A percentile compares a stretch with the other conserved stretches of the same genome.
These are phyloP conservation scores for Collariella sp. DNA, from an alignment of 495 filamentous ascomycete genomes.

Conservation along the genomic window DNA sequence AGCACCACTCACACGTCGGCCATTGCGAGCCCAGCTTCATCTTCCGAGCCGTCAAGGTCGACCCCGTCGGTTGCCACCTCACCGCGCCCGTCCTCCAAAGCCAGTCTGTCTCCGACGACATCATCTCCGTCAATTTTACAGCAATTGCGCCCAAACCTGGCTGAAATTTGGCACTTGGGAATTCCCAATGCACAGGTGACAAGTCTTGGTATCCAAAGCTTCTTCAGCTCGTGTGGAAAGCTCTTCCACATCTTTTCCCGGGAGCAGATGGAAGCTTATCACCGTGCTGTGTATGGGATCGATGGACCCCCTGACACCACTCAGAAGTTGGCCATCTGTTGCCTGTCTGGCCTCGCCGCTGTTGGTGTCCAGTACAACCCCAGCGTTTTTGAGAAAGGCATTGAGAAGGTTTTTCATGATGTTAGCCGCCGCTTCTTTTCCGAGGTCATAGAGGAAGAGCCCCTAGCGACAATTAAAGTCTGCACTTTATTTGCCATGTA, in stretches of 20 bases:
- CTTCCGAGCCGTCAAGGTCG: not conserved
- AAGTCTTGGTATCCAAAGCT: conserved; percentile 20
- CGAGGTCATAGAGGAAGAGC: conserved; percentile 18
- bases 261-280: conserved; percentile 13
- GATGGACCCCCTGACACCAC: conserved; percentile 7
- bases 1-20: not conserved
- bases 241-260: conserved; percentile 27
- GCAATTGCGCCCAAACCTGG: not conserved
- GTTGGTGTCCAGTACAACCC: conserved; percentile 25
- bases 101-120: no score
- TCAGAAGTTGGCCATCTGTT: conserved; percentile 17
- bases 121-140: not conserved
- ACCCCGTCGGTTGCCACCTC: no score
- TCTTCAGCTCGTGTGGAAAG: conserved; percentile 25
- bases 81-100: no score
- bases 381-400: conserved; percentile 9
- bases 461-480: conserved; percentile 26
- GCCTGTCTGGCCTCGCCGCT: conserved; percentile 18
- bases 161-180: conserved; percentile 9
- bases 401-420: conserved; percentile 17
- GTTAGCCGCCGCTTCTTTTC: conserved; percentile 17
- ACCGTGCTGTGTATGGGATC: conserved; percentile 11
- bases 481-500: conserved; percentile 26
- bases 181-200: conserved; percentile 20
- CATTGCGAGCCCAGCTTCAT: not conserved